A percentile compares a stretch with the other conserved stretches of the same genome.
These are phyloP conservation scores for Miscanthus sacchariflorus DNA, from an alignment of 202 grass and related monocot species.

Conservation along the genomic window DNA sequence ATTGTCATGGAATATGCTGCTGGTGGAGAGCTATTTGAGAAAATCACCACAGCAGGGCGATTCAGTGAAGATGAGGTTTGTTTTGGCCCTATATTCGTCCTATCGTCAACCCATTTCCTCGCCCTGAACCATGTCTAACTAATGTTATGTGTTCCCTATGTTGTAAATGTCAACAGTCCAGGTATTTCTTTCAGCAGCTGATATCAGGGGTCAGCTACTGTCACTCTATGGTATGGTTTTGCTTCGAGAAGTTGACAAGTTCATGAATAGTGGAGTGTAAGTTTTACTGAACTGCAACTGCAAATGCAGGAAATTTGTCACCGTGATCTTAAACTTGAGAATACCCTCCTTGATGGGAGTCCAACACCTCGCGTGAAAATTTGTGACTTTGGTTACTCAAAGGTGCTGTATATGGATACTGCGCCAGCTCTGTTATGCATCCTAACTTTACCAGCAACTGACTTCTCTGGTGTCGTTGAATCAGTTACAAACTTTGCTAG, in stretches of 20 bases:
- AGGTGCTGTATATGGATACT: slow-evolving; percentile 53
- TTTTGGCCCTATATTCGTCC: not conserved
- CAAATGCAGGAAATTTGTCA: slow-evolving; percentile 87
- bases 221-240: slow-evolving; percentile 77
- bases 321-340: slow-evolving; percentile 99
- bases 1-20: slow-evolving; percentile 99
- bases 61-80: slow-evolving; percentile 97
- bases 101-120: not conserved
- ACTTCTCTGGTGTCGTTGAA: slow-evolving; percentile 21
- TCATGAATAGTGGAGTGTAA: not conserved
- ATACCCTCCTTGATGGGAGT: slow-evolving; percentile 92
- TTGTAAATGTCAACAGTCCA: slow-evolving; percentile 61
- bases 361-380: slow-evolving; percentile 88
- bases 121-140: not conserved
- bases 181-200: slow-evolving; percentile 94
- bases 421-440: not conserved
- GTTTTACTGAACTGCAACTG: not conserved
- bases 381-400: slow-evolving; percentile 98
- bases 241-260: not conserved
- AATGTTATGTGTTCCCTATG: slow-evolving; percentile 9
- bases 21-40: slow-evolving; percentile 86
- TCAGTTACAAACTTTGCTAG: slow-evolving; percentile 17
- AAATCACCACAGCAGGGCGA: slow-evolving; percentile 79
- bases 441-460: not conserved
- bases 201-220: slow-evolving; percentile 97